phyloP scores from a whole-genome alignment of 2,329 filamentous ascomycete genomes.

The Thielaviopsis ethacetica region DNA sequence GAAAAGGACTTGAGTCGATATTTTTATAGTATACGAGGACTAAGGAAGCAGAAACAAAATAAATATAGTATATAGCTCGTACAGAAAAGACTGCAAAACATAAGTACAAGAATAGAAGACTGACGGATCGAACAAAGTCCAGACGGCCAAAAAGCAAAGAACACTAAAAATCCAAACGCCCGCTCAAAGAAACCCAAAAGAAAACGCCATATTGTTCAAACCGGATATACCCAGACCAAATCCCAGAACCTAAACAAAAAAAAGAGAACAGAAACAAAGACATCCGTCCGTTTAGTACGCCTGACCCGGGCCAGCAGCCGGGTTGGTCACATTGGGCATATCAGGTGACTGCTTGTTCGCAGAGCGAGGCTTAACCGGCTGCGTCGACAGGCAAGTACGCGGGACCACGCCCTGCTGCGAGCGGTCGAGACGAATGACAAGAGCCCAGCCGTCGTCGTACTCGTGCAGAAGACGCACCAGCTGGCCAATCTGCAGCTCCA shows the following conservation, averaged over 20 bases:
- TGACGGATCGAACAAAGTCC: no score
- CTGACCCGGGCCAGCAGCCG: neutral
- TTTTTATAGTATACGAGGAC: neutral
- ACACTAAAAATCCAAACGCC: neutral
- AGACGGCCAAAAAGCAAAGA: neutral
- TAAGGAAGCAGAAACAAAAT: neutral
- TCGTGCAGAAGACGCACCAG: conserved; percentile 82
- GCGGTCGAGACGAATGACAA: conserved; percentile 80
- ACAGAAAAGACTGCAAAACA: neutral
- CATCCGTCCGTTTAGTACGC: neutral
- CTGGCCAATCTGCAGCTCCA: conserved; percentile 65
- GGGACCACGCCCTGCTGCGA: conserved; percentile 87
- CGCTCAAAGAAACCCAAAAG: neutral
- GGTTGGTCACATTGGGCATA: neutral
- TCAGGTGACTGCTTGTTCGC: conserved; percentile 18
- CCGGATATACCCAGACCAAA: neutral
- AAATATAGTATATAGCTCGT: neutral
- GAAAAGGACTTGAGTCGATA: no score
- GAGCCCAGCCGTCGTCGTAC: conserved; percentile 96
- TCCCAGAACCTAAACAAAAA: neutral
- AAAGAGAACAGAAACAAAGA: neutral
- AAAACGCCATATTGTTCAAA: neutral
- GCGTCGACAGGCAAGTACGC: conserved; percentile 80
- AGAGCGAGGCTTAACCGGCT: conserved; percentile 73
- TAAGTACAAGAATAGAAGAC: no score